Evolutionary conservation across 208 protist species (phyloP), one percentile per base, ranked within the genome.

Genomic region (Acanthamoeba polyphaga): DNA sequence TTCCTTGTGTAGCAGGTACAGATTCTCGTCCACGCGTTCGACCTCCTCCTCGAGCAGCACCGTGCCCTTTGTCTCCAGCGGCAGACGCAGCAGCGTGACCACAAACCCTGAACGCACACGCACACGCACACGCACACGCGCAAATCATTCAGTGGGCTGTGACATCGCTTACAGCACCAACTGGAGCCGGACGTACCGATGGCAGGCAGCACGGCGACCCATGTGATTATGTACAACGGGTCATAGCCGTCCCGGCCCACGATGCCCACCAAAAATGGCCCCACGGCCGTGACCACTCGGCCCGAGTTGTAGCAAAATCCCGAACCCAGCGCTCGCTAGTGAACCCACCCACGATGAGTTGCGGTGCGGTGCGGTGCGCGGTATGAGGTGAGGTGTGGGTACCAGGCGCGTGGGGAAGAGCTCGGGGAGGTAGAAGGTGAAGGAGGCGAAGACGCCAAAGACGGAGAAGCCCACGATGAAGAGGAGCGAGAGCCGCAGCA

Each of bases 301-400:
- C 87, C 87, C 24, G 62, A 92, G 87, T 92, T 92, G 87, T 92
- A 92, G 87, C 87, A 92, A 17, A 92, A 92, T 7, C 87, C 66
- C 6, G 87, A 17, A 7, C 87, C 87, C 87, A 74, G 15, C 43
- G 87, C 87, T 51, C 87, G 32, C 87, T 92, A 34, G 32, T 12
- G 32, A 88, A 22, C 27, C 4, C 70, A 17, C 27, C 51, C 0
- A 24, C 29, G 62, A 68, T 29, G 24, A 66, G 60, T 64, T 27
- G 60, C 34, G 27, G 2, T 49, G 43, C 5, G 43, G 2, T 49
- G 43, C 43, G 43, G 3, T 49, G 38, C 38, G 38, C 38, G 62
- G 72, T 12, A 89, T n/a, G n/a, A 38, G 24, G 27, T 89, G 17
- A 64, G 72, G 72, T 10, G 12, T 15, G 17, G 55, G 62, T 92